Conservation (phyloP, 164 flowering plant species). For the Kingdonia uniflora region DNA sequence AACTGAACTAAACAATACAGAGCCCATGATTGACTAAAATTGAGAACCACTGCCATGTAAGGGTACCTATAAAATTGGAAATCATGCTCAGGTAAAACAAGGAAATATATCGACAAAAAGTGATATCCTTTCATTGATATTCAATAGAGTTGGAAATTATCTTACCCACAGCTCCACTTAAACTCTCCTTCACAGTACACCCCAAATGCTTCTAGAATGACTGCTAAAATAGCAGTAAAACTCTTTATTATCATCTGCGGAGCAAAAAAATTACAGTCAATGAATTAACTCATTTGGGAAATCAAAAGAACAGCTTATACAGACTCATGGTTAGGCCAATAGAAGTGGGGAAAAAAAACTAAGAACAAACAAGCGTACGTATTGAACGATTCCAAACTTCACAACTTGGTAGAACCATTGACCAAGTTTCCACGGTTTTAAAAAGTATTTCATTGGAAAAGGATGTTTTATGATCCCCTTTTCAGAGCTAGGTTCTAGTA, state of each 20-base stretch:
- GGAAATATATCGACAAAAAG: not conserved
- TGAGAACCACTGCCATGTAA: constrained; percentile 85
- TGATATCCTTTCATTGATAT: too few relatives aligned
- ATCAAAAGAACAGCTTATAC: too few relatives aligned
- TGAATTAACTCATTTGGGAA: too few relatives aligned
- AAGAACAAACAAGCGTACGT: constrained; percentile 49
- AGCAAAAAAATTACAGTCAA: constrained; percentile 5
- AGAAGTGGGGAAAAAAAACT: too few relatives aligned
- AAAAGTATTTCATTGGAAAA: constrained; percentile 73
- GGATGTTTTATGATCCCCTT: constrained; percentile 71
- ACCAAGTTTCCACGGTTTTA: constrained; percentile 89
- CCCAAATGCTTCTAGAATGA: constrained; percentile 74
- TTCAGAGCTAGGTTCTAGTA: constrained; percentile 52
- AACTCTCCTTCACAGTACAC: constrained; percentile 98
- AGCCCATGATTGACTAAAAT: constrained; percentile 99
- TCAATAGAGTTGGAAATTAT: constrained; percentile 1
- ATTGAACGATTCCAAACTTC: constrained; percentile 92
- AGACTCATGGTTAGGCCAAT: too few relatives aligned
- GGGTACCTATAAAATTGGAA: constrained; percentile 57
- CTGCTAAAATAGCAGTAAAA: constrained; percentile 61
- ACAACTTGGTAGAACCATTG: constrained; percentile 83
- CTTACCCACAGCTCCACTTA: constrained; percentile 82
- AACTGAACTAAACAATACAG: constrained; percentile 92
- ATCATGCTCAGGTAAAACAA: not conserved
- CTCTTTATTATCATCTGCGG: constrained; percentile 87